These are phyloP conservation scores for Diaporthe citrichinensis DNA, from an alignment of 2,329 filamentous ascomycete genomes.

Conservation along the genomic window DNA sequence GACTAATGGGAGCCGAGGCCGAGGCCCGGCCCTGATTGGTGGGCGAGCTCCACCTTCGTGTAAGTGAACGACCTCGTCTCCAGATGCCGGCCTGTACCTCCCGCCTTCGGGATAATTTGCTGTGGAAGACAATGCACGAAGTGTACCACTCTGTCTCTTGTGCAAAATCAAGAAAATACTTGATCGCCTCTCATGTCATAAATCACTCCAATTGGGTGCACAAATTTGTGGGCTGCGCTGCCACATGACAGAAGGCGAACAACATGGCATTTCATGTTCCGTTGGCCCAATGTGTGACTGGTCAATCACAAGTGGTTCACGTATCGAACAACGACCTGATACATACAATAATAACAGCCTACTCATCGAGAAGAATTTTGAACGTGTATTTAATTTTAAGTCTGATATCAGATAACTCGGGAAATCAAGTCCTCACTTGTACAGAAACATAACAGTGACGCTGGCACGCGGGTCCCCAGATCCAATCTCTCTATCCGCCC, in stretches of 20 bases:
- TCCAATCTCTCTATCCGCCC: conserved; percentile 30
- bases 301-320: not conserved
- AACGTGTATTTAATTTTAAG: conserved; percentile 28
- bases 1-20: conserved; percentile 39
- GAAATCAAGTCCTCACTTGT: not conserved
- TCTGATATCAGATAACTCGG: not conserved
- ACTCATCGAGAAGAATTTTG: not conserved
- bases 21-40: conserved; percentile 14
- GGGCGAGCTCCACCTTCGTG: conserved; percentile 24
- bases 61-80: conserved; percentile 33
- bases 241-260: not conserved
- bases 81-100: not conserved
- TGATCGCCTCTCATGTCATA: rapidly evolving
- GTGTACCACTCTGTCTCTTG: too few relatives aligned
- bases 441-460: conserved; percentile 7
- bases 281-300: too few relatives aligned
- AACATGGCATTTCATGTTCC: not conserved
- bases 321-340: not conserved
- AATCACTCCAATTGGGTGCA: not conserved
- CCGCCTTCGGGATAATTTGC: not conserved
- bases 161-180: not conserved
- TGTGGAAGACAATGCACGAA: not conserved
- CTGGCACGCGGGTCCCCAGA: conserved; percentile 15
- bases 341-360: not conserved
- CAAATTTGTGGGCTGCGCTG: not conserved